Evolutionary conservation across 257 asterid species (phyloP), one percentile per base, ranked within the genome.

Genomic region (Perilla frutescens): DNA sequence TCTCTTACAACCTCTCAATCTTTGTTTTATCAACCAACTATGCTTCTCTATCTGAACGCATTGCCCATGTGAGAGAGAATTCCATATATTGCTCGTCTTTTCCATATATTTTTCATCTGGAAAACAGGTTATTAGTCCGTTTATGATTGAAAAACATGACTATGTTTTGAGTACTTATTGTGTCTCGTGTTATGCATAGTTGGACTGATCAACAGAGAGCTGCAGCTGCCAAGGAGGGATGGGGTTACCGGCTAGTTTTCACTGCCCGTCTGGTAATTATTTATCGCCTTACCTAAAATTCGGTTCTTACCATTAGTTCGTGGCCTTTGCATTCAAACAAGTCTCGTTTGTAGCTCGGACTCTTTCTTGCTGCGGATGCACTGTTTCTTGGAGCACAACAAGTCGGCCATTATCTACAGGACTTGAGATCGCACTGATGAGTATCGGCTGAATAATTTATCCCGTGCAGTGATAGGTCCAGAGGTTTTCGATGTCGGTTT

Each of bases 201-300:
- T 93, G 97, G 98, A 93, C 98, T 0, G 98, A 93, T 77, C 97
- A 88, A 74, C 98, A 93, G 80, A 86, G 98, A 83, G 95, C 87
- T 68, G 90, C 86, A 74, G 94, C 96, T 72, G 97, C 93, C 77
- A 93, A 88, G 80, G 97, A 91, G 70, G 97, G 98, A 61, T 93
- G 90, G 96, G 94, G 88, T 64, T 93, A 89, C 85, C 83, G 96
- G 54, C 73, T 87, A 55, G 86, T 84, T 65, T 93, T 88, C 85
- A 79, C 97, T 37, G 97, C 91, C 20, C 98, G 98, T 79, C 66
- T 91, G 97, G 98, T 93, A 87, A 74, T 53, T 40, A 34, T 1
- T 51, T 70, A 26, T 71, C 48, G 66, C 49, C 68, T 66, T 43
- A 8, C 53, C 74, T 37, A 15, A 55, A 3, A 14, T 51, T 45